A percentile compares a stretch with the other conserved stretches of the same genome.
phyloP scores from a whole-genome alignment of 139 green algal genomes.

The Auxenochlorella protothecoides region DNA sequence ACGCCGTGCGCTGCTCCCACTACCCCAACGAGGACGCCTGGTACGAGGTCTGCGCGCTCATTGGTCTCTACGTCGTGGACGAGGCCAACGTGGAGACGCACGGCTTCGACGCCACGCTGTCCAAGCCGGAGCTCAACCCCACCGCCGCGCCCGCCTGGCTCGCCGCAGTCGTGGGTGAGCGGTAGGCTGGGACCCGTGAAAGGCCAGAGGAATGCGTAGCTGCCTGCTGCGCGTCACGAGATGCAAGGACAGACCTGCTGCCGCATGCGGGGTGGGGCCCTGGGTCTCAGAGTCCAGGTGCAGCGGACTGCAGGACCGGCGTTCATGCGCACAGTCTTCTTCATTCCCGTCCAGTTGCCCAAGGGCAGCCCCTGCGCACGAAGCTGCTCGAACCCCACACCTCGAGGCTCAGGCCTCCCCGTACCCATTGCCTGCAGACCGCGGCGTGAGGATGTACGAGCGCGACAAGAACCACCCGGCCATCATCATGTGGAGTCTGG shows the following conservation, averaged over 20 bases:
- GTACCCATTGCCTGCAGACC: slow-evolving; percentile 18
- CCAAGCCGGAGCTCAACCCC: slow-evolving; percentile 57
- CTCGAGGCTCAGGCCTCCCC: too few relatives aligned
- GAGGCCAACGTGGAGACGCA: slow-evolving; percentile 98
- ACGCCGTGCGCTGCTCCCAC: slow-evolving; percentile 86
- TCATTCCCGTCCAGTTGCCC: too few relatives aligned
- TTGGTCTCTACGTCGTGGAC: slow-evolving; percentile 89
- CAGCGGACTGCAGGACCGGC: too few relatives aligned
- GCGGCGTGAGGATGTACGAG: slow-evolving; percentile 65
- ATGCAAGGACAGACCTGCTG: too few relatives aligned
- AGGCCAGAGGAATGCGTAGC: too few relatives aligned
- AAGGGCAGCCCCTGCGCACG: too few relatives aligned
- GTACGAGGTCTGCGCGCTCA: slow-evolving; percentile 79
- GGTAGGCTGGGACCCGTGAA: too few relatives aligned
- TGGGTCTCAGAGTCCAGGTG: too few relatives aligned
- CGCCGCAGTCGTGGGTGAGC: slow-evolving; percentile 45
- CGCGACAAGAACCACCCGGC: slow-evolving; percentile 80
- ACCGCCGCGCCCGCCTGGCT: slow-evolving; percentile 55
- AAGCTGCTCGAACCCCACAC: too few relatives aligned
- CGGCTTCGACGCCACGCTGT: slow-evolving; percentile 79
- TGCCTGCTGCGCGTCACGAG: too few relatives aligned
- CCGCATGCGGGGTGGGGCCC: too few relatives aligned
- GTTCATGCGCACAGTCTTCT: too few relatives aligned
- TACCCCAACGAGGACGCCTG: slow-evolving; percentile 82
- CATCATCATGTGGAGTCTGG: slow-evolving; percentile 89